Percentiles rank a stretch among this genome's conserved stretches.
Conservation (phyloP, 1,139 yeast genomes). For the Eremothecium sinecaudum region DNA sequence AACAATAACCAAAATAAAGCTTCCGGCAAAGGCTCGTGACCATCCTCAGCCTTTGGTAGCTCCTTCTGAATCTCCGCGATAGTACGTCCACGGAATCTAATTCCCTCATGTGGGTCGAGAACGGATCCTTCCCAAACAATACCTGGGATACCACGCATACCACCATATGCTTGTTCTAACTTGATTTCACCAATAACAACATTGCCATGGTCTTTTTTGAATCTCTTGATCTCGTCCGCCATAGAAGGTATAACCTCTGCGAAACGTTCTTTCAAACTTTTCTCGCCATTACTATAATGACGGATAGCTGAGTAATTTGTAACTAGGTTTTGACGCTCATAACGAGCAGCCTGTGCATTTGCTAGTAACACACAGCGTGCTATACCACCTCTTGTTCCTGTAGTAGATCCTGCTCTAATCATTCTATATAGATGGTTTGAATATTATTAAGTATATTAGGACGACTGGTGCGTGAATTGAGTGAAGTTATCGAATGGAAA, state of each 20-base stretch:
- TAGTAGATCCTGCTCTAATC: too few species aligned
- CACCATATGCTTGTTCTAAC: slow-evolving; percentile 97
- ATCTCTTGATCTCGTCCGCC: slow-evolving; percentile 83
- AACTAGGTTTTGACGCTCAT: too few species aligned
- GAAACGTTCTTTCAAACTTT: slow-evolving; percentile 84
- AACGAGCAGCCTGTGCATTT: too few species aligned
- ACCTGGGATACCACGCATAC: slow-evolving; percentile 98
- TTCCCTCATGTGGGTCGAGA: slow-evolving; percentile 95
- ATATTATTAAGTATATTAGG: too few species aligned
- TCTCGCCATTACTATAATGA: slow-evolving; percentile 30
- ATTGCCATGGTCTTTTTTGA: slow-evolving; percentile 82
- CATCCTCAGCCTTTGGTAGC: slow-evolving; percentile 81
- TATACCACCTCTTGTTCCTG: too few species aligned
- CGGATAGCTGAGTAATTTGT: too few species aligned
- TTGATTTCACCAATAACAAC: slow-evolving; percentile 88
- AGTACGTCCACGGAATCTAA: slow-evolving; percentile 96
- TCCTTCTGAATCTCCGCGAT: slow-evolving; percentile 90
- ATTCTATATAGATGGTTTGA: too few species aligned
- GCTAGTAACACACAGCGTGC: too few species aligned
- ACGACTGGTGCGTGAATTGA: too few species aligned
- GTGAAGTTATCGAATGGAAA: too few species aligned
- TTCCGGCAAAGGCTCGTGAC: slow-evolving; percentile 65
- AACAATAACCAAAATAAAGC: slow-evolving; percentile 54
- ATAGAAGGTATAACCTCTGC: slow-evolving; percentile 87
- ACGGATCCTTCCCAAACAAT: slow-evolving; percentile 99